Percentiles rank a stretch among this genome's conserved stretches.
Conservation (phyloP, 2,329 filamentous ascomycete species). For the Rhinocladiella mackenziei region DNA sequence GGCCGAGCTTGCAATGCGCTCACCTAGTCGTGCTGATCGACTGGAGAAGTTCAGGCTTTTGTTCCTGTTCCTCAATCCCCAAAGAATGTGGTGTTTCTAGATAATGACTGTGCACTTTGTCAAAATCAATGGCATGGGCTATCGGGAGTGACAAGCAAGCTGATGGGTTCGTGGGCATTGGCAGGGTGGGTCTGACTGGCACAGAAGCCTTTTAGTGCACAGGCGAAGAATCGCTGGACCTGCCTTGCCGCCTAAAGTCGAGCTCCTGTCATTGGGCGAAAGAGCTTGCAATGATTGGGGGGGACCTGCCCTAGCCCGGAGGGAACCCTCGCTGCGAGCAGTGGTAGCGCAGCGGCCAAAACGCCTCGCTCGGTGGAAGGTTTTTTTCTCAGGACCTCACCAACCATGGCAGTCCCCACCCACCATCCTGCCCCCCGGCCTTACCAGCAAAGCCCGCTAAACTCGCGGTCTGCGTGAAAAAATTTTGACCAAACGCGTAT, state of each 20-base stretch:
- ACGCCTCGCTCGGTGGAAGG: no score
- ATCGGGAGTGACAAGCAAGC: no score
- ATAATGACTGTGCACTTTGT: no score
- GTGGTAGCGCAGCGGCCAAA: not conserved
- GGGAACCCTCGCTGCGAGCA: not conserved
- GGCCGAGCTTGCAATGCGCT: constrained; percentile 14
- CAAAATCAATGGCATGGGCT: no score
- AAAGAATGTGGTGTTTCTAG: no score
- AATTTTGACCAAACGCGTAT: constrained; percentile 16
- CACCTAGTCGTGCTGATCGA: constrained; percentile 13
- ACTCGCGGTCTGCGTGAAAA: constrained; percentile 11
- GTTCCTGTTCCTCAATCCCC: no score
- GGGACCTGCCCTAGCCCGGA: not conserved
- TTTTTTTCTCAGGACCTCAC: constrained; percentile 2
- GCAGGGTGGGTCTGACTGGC: no score
- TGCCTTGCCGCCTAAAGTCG: constrained; percentile 1
- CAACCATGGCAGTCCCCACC: not conserved
- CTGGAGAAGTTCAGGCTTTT: no score
- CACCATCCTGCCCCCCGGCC: constrained; percentile 12
- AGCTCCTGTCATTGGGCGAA: no score
- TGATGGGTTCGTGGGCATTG: no score
- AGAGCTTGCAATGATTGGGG: not conserved
- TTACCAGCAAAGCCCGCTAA: not conserved
- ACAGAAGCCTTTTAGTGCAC: not conserved
- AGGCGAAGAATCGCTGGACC: constrained; percentile 1